Base-by-base conservation (phyloP, 805 yeast species). In the Schwanniomyces yamadae region DNA sequence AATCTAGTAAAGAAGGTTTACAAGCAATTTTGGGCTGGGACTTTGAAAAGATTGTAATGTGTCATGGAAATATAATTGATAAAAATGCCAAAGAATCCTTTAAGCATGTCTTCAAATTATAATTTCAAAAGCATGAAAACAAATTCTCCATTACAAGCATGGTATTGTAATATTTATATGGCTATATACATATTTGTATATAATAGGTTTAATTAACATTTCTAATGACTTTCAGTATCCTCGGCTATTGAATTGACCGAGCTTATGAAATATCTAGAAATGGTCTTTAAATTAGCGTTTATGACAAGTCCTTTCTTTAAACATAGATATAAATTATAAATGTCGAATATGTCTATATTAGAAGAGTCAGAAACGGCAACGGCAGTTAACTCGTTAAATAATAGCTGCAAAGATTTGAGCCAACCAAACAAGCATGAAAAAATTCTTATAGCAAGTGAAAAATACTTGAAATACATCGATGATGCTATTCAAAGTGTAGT, bases 61-160 rank as follows among this genome's bases (percentile, higher is more conserved):
- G 82, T 44, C 87, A 80, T 50, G 88, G 88, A 10, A 73, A 73
- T 44, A 63, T 78, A 8, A 60, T 80, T 37, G 77, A 73, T 15
- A 48, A 54, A 27, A 52, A 55, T 31, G 66, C 66, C 1, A 59
- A 59, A 42, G 41, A 45, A 15, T 51, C 48, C 9, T 62, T 58
- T 45, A 45, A 51, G 26, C 33, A 34, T 23, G 39, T 39, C 2
- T 57, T 55, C 33, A 23, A 23, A 12, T 27, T 27, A 13, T 27
- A 27, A 16, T 5, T 27, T 27, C 4, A 9, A 27, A n/a, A 16
- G 29, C 12, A 16, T 10, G n/a, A n/a, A n/a, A n/a, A n/a, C n/a
- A n/a, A n/a, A n/a, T n/a, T n/a, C n/a, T n/a, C n/a, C n/a, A n/a
- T n/a, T n/a, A n/a, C n/a, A n/a, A n/a, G n/a, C n/a, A n/a, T n/a